Base-by-base conservation (phyloP, 768 basidiomycete species). In the Phanerochaete sordida region DNA sequence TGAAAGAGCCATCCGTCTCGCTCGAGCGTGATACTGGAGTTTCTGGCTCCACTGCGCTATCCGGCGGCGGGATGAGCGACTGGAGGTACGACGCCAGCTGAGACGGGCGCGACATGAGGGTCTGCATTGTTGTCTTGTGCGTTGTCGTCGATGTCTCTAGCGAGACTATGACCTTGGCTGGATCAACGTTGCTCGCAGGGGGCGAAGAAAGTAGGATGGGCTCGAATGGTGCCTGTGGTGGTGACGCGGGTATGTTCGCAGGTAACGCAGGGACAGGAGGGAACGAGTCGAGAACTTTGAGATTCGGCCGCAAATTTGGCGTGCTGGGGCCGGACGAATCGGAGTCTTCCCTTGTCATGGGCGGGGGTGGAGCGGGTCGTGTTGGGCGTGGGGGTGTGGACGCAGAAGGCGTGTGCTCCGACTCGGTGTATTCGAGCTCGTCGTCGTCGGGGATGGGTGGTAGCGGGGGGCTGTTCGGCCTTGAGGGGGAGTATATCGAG, bases 71-170 rank as follows among this genome's bases (percentile, higher is more conserved):
- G 27, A 71, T 62, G 24, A 73, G 64, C 13, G 69, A 65, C 47
- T 68, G 63, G 28, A 72, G 64, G 51, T 69, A 73, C 30, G 63
- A 75, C 0, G 88, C 79, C 15, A 93, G 79, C 62, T 82, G 75
- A 0, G 91, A 92, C 0, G 86, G 82, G 3, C 87, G 83, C 13
- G 90, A 90, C 2, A 76, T 78, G 48, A 93, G 70, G 3, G 91
- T 90, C 21, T 76, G 75, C 55, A 91, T 71, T 0, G 87, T 88
- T 3, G 90, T 90, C 59, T 82, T 81, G 67, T 84, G 80, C 0
- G 85, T 84, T 30, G 75, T 67, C 0, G 89, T 89, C 64, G 83
- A 85, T 16, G 91, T 91, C 72, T 93, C 91, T 48, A 93, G 64
- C 2, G 84, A 84, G 51, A 93, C 79, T 52, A 93, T 83, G 33